phyloP scores from a whole-genome alignment of 768 basidiomycete species.

The Pleurotus ostreatus region DNA sequence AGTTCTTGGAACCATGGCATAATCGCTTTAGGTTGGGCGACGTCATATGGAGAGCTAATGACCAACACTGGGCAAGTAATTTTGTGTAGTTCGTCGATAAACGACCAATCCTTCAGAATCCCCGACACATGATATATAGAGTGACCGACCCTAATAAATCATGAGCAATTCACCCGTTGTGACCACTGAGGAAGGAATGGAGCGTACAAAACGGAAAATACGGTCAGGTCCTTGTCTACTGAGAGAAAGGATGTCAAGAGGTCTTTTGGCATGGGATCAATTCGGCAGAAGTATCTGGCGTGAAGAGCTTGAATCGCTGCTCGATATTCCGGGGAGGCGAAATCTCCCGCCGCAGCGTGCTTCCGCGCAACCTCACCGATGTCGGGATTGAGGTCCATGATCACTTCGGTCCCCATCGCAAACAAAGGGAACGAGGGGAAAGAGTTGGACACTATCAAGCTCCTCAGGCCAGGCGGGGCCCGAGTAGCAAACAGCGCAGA shows the following conservation, averaged over 20 bases:
- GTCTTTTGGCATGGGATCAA: constrained; percentile 29
- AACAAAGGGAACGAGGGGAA: constrained; percentile 25
- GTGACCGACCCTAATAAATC: constrained; percentile 26
- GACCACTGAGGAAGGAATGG: too few species aligned
- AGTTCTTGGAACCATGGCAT: constrained; percentile 20
- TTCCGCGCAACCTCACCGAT: background rate
- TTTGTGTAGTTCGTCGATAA: constrained; percentile 17
- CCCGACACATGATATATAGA: constrained; percentile 27
- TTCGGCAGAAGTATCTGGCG: constrained; percentile 28
- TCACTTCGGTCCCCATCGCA: constrained; percentile 7
- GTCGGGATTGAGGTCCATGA: background rate
- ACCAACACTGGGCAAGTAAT: constrained; percentile 18
- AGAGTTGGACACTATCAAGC: constrained; percentile 26
- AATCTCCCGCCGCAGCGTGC: background rate
- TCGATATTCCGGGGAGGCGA: constrained; percentile 25
- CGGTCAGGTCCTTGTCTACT: constrained; percentile 24
- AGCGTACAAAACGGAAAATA: constrained; percentile 15
- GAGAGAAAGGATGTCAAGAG: constrained; percentile 20
- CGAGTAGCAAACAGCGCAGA: constrained; percentile 35
- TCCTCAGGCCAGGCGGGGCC: constrained; percentile 35
- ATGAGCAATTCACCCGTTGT: background rate
- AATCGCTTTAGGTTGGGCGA: constrained; percentile 16
- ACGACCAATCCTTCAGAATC: constrained; percentile 17
- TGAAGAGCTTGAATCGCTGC: constrained; percentile 23
- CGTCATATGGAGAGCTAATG: constrained; percentile 18